Base-by-base conservation (phyloP, 306 rosid species). In the Pachyrhizus erosus region DNA sequence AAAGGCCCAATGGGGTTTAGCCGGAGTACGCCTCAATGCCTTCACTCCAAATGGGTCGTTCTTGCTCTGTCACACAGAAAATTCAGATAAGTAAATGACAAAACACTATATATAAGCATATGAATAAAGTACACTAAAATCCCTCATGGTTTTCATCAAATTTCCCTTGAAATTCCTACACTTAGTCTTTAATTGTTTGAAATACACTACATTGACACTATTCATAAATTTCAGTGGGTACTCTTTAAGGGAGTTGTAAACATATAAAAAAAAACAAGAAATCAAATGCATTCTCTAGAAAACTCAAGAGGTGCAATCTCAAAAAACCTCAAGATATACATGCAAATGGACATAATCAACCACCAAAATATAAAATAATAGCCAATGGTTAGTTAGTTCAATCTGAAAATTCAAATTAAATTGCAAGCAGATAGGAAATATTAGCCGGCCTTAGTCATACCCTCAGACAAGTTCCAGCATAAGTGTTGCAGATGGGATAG, bases 21-120 rank as follows among this genome's bases (percentile, higher is more conserved):
- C 98, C 1, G 91, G 80, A 60, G 90, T 91, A 61, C 98, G 90
- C 88, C 73, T 93, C 91, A 92, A 49, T 58, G 97, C 90, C 94
- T 89, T 93, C 75, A 96, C 88, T 86, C 92, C 97, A 33, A 96
- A 49, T n/a, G 96, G 94, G 72, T 85, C 87, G 83, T 80, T 81
- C 91, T 88, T 85, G 81, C 95, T 70, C 99, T 96, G 91, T 81
- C n/a, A 80, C 52, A 57, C 55, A 77, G 11, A 71, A 70, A 75
- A 75, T 18, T 74, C 58, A 77, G 24, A 48, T 69, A 33, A 84
- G 39, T 67, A 78, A 43, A 39, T 10, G 40, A 52, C 29, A 42
- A n/a, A 26, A 18, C 5, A 43, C 7, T 1, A 6, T 34, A 4
- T 34, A 34, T 20, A 24, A 17, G 1, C 6, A 54, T n/a, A n/a